A percentile compares a stretch with the other conserved stretches of the same genome.
Conservation (phyloP, 768 basidiomycete genomes). For the Termitomyces sp. region DNA sequence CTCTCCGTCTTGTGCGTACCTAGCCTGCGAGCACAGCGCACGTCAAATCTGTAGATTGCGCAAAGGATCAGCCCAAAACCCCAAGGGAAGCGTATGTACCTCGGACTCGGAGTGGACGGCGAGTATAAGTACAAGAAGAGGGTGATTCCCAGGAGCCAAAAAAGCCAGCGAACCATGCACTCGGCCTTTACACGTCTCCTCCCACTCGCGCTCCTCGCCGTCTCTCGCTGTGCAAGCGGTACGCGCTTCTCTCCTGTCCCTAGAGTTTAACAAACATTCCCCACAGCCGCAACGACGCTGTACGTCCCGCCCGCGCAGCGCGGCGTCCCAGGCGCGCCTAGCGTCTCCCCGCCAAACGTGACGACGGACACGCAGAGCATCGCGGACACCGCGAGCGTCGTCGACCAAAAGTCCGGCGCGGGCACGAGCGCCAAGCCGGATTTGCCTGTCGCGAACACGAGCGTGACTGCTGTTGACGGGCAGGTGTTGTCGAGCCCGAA, state of each 20-base stretch:
- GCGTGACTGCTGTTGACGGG: conserved; percentile 44
- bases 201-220: conserved; percentile 4
- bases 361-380: conserved; percentile 20
- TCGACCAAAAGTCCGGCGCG: conserved; percentile 38
- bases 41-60: background rate
- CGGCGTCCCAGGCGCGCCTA: conserved; percentile 1
- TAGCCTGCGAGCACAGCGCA: background rate
- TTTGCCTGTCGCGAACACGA: conserved; percentile 30
- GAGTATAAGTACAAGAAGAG: background rate
- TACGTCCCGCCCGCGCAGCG: conserved; percentile 3
- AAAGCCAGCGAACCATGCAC: background rate
- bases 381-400: conserved; percentile 26
- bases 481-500: conserved; percentile 19
- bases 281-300: background rate
- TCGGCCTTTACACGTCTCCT: conserved; percentile 5
- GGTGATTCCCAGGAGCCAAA: background rate
- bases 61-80: too few relatives aligned
- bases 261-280: background rate
- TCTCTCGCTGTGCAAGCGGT: conserved; percentile 2
- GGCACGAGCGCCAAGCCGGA: conserved; percentile 25
- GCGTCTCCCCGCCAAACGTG: background rate
- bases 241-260: background rate
- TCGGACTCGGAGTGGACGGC: background rate
- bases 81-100: too few relatives aligned
- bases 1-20: too few relatives aligned